A percentile compares a stretch with the other conserved stretches of the same genome.
Evolutionary conservation across 129 eudicot species (phyloP).

Genomic region (Erigeron canadensis): DNA sequence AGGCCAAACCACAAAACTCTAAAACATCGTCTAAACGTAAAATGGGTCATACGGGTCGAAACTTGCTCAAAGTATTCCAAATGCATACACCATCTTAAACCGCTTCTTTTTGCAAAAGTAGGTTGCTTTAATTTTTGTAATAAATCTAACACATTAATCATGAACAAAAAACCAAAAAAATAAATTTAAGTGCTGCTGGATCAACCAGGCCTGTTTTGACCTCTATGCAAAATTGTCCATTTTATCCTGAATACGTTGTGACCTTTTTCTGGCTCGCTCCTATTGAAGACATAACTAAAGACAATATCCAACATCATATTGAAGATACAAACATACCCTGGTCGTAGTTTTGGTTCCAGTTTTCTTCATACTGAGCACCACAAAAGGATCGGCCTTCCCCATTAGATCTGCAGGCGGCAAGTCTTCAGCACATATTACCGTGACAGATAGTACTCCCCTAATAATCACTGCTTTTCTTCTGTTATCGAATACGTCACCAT

Average conservation of each 20-base stretch:
- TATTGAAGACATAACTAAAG: neutral
- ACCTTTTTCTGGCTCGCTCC: neutral
- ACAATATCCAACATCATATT: neutral
- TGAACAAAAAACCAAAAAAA: neutral
- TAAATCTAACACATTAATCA: neutral
- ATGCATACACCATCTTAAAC: neutral
- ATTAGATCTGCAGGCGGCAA: constrained; percentile 76
- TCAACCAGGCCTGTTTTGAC: neutral
- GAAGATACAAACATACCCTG: constrained; percentile 47
- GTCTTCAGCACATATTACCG: constrained; percentile 87
- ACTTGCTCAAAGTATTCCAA: neutral
- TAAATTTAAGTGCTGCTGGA: neutral
- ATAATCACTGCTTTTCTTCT: constrained; percentile 52
- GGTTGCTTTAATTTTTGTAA: neutral
- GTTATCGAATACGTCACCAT: constrained; percentile 38
- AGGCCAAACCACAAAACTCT: neutral
- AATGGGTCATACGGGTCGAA: neutral
- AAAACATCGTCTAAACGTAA: neutral
- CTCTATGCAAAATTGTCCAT: neutral
- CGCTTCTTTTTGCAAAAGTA: neutral
- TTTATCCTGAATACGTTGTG: neutral
- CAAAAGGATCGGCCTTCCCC: constrained; percentile 96
- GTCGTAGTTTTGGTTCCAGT: constrained; percentile 68
- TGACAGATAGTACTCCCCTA: constrained; percentile 89
- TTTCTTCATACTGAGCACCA: constrained; percentile 75